These are phyloP conservation scores for Arabidopsis hybrid DNA, from an alignment of 441 rosid genomes.

Conservation along the genomic window DNA sequence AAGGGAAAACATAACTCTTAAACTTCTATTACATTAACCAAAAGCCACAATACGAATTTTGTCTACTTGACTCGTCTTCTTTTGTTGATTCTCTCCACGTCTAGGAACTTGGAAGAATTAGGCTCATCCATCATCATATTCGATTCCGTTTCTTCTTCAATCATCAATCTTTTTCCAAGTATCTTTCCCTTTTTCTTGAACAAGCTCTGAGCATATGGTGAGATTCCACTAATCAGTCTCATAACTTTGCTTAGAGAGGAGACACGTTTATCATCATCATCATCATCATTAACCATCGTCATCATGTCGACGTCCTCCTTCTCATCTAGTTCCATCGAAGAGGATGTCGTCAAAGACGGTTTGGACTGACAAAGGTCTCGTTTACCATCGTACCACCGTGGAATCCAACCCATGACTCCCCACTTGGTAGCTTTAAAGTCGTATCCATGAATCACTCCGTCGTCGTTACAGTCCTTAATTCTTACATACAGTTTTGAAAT, in stretches of 20 bases:
- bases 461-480: not conserved
- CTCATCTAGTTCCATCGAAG: not conserved
- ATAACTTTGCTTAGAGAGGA: not conserved
- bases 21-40: no score
- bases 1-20: no score
- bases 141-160: slow-evolving; percentile 2
- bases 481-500: not conserved
- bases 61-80: slow-evolving; percentile 1
- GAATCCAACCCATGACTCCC: not conserved
- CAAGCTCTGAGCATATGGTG: not conserved
- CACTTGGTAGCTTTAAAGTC: not conserved
- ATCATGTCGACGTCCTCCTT: not conserved
- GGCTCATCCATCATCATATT: not conserved
- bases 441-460: not conserved
- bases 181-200: slow-evolving; percentile 6
- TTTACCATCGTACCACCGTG: not conserved
- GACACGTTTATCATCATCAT: not conserved
- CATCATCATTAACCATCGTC: not conserved
- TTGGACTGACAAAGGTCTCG: not conserved
- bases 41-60: not conserved
- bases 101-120: not conserved
- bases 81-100: slow-evolving; percentile 15
- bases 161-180: slow-evolving; percentile 25
- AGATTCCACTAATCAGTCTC: not conserved
- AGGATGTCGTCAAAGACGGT: not conserved